Percentiles rank a stretch among this genome's conserved stretches.
Conservation (phyloP, 2,329 filamentous ascomycete species). For the Colletotrichum plurivorum region DNA sequence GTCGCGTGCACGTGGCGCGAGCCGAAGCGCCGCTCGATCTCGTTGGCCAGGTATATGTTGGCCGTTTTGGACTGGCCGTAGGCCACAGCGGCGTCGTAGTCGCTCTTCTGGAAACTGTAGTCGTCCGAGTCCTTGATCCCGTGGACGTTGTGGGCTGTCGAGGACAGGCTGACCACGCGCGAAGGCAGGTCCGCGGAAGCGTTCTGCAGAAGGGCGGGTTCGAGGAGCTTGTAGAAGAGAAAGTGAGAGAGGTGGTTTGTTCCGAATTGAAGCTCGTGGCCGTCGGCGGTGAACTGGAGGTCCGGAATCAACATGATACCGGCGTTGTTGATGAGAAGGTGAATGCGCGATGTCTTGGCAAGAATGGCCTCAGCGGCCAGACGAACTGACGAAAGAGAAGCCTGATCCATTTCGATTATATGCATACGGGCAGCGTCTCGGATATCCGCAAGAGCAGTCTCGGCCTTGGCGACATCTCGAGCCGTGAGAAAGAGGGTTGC, state of each 20-base stretch:
- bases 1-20: conserved; percentile 50
- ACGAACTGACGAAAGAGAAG: conserved; percentile 28
- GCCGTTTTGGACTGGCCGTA: conserved; percentile 66
- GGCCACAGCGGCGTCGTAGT: conserved; percentile 52
- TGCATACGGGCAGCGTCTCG: not conserved
- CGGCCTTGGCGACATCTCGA: conserved; percentile 50
- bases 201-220: conserved; percentile 55
- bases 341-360: conserved; percentile 45
- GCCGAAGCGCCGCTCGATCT: conserved; percentile 59
- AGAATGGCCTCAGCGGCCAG: conserved; percentile 49
- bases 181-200: conserved; percentile 54
- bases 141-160: conserved; percentile 53
- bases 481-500: conserved; percentile 53
- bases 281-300: conserved; percentile 36
- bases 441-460: conserved; percentile 44
- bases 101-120: conserved; percentile 38
- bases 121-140: conserved; percentile 49
- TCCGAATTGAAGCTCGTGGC: conserved; percentile 59
- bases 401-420: not conserved
- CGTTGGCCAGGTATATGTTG: conserved; percentile 64
- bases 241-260: conserved; percentile 68
- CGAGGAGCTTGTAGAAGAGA: conserved; percentile 65
- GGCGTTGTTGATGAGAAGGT: conserved; percentile 52
- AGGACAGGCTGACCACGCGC: conserved; percentile 61
- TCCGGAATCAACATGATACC: conserved; percentile 39